phyloP scores from a whole-genome alignment of 2,329 filamentous ascomycete genomes.

The Cladosporium sp. region DNA sequence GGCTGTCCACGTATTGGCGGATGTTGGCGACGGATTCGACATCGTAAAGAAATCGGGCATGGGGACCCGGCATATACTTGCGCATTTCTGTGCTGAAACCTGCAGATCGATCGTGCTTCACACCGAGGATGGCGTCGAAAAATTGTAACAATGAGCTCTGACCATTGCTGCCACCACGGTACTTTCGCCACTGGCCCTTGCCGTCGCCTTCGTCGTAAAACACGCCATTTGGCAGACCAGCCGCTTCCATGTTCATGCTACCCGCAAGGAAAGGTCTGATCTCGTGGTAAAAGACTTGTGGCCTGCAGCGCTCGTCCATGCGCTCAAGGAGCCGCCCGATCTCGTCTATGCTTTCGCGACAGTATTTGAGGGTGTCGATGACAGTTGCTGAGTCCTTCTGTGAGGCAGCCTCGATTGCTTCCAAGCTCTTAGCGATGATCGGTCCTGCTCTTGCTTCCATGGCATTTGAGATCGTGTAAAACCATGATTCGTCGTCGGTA shows the following conservation, averaged over 20 bases:
- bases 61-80: constrained; percentile 51
- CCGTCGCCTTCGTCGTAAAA: constrained; percentile 50
- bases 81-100: constrained; percentile 43
- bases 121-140: constrained; percentile 50
- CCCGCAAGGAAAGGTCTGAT: constrained; percentile 51
- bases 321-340: constrained; percentile 41
- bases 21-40: constrained; percentile 44
- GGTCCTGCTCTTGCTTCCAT: constrained; percentile 50
- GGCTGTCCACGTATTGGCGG: constrained; percentile 39
- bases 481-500: constrained; percentile 91
- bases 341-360: constrained; percentile 41
- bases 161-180: constrained; percentile 53
- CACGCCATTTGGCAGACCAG: constrained; percentile 48
- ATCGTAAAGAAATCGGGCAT: constrained; percentile 48
- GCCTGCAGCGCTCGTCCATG: constrained; percentile 49
- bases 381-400: constrained; percentile 35
- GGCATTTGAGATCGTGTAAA: constrained; percentile 50
- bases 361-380: constrained; percentile 36
- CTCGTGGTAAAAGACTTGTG: constrained; percentile 48
- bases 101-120: constrained; percentile 38
- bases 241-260: constrained; percentile 51
- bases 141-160: constrained; percentile 53
- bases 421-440: constrained; percentile 43
- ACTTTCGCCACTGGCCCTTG: constrained; percentile 46
- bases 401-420: constrained; percentile 44